phyloP scores from a whole-genome alignment of 768 basidiomycete genomes.

The Mrakia gelida region DNA sequence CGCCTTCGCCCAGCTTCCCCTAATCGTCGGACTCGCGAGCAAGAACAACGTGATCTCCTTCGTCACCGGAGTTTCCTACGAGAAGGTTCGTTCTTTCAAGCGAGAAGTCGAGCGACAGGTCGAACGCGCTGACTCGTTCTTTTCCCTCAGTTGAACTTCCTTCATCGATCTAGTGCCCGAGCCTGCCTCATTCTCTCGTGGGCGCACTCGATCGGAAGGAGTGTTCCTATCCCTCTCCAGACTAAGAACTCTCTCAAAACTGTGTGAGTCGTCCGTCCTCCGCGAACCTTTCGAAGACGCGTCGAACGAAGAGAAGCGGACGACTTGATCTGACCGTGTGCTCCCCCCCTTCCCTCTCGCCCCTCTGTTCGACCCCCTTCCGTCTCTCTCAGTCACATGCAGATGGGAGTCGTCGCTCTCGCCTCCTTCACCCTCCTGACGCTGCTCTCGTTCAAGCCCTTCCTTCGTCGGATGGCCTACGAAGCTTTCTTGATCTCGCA shows the following conservation, averaged over 20 bases:
- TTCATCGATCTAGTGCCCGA: neutral
- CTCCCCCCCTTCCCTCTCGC: too few species aligned
- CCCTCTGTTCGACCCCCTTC: too few species aligned
- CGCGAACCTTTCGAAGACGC: too few species aligned
- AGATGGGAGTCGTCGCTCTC: conserved; percentile 26
- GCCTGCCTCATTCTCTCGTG: neutral
- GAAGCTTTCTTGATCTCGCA: conserved; percentile 45
- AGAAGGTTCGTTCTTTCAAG: conserved; percentile 42
- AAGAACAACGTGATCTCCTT: conserved; percentile 61
- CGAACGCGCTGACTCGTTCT: neutral
- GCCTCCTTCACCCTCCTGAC: conserved; percentile 9
- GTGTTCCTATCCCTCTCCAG: neutral
- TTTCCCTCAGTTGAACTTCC: neutral
- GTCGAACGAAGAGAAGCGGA: too few species aligned
- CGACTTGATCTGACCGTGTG: too few species aligned
- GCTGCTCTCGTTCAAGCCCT: conserved; percentile 17
- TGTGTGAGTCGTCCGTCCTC: neutral
- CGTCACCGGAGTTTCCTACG: conserved; percentile 56
- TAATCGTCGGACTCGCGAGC: conserved; percentile 58
- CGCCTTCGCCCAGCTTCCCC: conserved; percentile 10
- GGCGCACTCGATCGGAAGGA: neutral
- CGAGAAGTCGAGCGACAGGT: too few species aligned
- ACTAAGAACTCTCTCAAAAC: neutral
- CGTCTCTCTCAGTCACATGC: neutral
- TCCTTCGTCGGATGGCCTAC: conserved; percentile 35